Conservation (phyloP, 2,329 filamentous ascomycete genomes). For the Aureobasidium melanogenum region DNA sequence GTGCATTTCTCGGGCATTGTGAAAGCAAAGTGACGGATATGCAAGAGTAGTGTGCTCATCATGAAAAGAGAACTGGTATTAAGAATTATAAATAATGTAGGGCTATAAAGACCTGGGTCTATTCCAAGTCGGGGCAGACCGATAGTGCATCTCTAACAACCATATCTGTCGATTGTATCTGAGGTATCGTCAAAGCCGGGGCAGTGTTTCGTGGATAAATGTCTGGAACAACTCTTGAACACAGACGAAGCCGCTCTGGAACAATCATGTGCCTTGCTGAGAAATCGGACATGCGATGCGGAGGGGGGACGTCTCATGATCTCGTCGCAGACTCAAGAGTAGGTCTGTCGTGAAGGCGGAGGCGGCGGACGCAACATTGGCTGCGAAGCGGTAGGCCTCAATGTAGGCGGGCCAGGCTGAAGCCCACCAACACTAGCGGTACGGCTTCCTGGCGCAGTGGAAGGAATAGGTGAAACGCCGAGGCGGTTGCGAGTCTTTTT, state of each 20-base stretch:
- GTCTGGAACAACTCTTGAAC: background rate
- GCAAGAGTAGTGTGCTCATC: background rate
- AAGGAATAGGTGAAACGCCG: background rate
- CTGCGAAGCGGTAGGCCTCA: background rate
- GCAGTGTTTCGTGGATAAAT: background rate
- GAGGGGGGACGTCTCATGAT: background rate
- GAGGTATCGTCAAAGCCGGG: background rate
- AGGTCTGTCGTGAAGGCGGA: constrained; percentile 2
- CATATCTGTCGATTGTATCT: background rate
- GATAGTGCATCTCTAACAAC: background rate
- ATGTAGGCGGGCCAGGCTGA: background rate
- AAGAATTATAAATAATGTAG: background rate
- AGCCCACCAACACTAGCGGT: background rate
- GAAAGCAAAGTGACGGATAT: background rate
- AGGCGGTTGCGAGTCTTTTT: background rate
- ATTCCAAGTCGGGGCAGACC: background rate
- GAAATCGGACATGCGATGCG: background rate
- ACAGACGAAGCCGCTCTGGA: background rate
- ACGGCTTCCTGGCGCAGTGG: constrained; percentile 11
- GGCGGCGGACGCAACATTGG: background rate
- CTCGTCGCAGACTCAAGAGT: background rate
- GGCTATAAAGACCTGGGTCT: background rate
- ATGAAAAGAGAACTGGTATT: background rate
- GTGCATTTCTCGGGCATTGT: background rate
- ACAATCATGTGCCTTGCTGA: too few relatives aligned